phyloP scores from a whole-genome alignment of 2,329 filamentous ascomycete genomes.

The Periconia sp. region DNA sequence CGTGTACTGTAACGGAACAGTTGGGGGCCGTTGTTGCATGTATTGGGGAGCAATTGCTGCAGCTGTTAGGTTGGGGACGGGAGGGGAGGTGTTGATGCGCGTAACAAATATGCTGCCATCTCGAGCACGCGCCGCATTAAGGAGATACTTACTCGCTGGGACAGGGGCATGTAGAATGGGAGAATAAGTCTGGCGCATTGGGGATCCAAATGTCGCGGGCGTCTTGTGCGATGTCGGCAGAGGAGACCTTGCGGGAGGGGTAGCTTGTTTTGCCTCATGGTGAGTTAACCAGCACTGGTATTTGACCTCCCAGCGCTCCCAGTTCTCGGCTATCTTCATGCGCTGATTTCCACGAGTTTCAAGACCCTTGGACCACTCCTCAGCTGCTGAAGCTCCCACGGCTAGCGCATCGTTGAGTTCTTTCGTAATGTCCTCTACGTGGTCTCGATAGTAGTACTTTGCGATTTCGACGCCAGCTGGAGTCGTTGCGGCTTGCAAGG shows the following conservation, averaged over 20 bases:
- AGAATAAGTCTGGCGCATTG: constrained; percentile 30
- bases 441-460: constrained; percentile 69
- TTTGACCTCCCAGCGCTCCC: constrained; percentile 74
- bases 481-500: constrained; percentile 60
- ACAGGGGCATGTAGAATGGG: constrained; percentile 41
- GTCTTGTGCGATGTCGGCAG: constrained; percentile 24
- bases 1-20: constrained; percentile 41
- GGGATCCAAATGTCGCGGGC: constrained; percentile 36
- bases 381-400: constrained; percentile 71
- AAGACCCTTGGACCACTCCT: constrained; percentile 82
- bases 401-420: constrained; percentile 69
- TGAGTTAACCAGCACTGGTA: constrained; percentile 33
- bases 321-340: constrained; percentile 68
- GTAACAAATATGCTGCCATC: constrained; percentile 19
- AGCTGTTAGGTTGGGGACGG: constrained; percentile 34
- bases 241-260: constrained; percentile 20
- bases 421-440: constrained; percentile 66
- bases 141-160: constrained; percentile 42
- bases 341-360: constrained; percentile 66
- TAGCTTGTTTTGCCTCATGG: constrained; percentile 13
- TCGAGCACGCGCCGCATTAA: constrained; percentile 19
- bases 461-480: constrained; percentile 59
- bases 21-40: constrained; percentile 38
- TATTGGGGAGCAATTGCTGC: constrained; percentile 36
- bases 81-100: constrained; percentile 26